phyloP scores from a whole-genome alignment of 2,329 filamentous ascomycete species.

The Diaporthe citri region DNA sequence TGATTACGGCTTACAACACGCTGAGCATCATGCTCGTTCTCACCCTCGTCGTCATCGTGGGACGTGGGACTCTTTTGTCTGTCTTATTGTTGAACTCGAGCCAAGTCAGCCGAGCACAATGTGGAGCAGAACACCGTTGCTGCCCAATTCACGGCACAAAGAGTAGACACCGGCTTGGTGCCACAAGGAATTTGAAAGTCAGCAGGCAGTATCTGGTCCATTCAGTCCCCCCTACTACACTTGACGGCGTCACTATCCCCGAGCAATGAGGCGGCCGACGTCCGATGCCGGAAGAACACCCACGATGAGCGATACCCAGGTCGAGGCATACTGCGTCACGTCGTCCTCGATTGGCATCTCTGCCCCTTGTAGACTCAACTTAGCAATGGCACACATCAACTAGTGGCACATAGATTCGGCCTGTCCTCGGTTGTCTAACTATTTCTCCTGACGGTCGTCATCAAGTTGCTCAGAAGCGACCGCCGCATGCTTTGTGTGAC shows the following conservation, averaged over 20 bases:
- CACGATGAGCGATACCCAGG: not conserved
- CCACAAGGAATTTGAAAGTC: not conserved
- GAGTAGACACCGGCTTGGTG: not conserved
- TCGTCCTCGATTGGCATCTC: not conserved
- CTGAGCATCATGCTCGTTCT: not conserved
- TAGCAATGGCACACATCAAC: not conserved
- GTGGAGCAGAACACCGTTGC: not conserved
- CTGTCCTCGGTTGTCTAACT: not conserved
- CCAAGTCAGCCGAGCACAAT: not conserved
- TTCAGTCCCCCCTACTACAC: not conserved
- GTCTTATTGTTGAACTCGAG: not conserved
- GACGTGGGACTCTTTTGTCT: not conserved
- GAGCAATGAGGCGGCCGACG: not conserved
- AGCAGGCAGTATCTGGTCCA: not conserved
- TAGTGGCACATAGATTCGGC: not conserved
- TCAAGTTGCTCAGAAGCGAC: not conserved
- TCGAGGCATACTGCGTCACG: not conserved
- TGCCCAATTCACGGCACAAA: not conserved
- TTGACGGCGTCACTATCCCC: not conserved
- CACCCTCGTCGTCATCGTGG: not conserved
- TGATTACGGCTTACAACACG: not conserved
- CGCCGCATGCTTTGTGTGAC: not conserved
- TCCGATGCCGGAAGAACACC: slow-evolving; percentile 4
- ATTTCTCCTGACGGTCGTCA: not conserved
- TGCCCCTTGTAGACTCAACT: not conserved